Conservation (phyloP, 140 eudicot genomes). For the Bidens hawaiensis region DNA sequence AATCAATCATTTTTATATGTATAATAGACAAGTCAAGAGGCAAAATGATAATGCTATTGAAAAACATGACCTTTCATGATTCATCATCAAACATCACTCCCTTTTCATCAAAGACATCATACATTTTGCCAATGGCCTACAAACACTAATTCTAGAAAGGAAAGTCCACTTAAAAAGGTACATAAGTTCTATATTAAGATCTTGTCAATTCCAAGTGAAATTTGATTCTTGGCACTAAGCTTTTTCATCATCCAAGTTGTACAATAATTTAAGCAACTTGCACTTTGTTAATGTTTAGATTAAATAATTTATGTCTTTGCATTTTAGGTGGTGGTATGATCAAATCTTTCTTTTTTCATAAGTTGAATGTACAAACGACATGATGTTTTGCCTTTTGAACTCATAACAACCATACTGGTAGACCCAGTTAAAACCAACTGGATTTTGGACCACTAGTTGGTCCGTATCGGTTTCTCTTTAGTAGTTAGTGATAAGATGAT, state of each 20-base stretch:
- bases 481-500: not conserved
- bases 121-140: conserved; percentile 34
- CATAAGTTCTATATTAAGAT: conserved; percentile 23
- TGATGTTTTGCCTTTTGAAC: not conserved
- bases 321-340: not conserved
- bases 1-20: conserved; percentile 8
- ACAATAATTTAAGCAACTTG: conserved; percentile 3
- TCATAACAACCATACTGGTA: not conserved
- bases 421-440: not conserved
- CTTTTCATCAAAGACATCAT: conserved; percentile 22
- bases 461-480: not conserved
- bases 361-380: not conserved
- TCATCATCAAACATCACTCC: conserved; percentile 27
- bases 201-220: conserved; percentile 18
- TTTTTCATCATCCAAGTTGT: conserved; percentile 8
- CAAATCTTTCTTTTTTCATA: too few species aligned
- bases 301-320: not conserved
- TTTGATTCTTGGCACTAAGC: conserved; percentile 24
- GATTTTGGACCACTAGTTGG: not conserved
- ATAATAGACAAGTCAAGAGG: conserved; percentile 6
- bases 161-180: conserved; percentile 24
- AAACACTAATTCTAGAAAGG: conserved; percentile 27
- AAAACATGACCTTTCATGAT: conserved; percentile 5
- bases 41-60: conserved; percentile 17
- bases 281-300: not conserved